Evolutionary conservation across 2,329 filamentous ascomycete species (phyloP), one percentile per base, ranked within the genome.

Genomic region (Colletotrichum gloeosporioides): DNA sequence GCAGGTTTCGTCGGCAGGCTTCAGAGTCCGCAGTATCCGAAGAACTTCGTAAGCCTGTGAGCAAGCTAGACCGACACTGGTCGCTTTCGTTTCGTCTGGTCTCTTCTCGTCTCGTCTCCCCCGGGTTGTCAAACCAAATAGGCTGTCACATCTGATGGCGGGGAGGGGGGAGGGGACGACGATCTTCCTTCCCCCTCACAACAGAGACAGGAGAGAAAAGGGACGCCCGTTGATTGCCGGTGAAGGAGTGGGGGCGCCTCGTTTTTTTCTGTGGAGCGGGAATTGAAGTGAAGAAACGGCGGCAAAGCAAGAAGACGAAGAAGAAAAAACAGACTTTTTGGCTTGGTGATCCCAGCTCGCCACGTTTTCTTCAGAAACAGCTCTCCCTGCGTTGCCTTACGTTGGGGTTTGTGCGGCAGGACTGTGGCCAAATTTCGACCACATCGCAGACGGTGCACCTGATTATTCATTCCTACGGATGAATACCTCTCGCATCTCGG

Each of bases 281-380:
- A 63, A 31, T 34, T 25, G 59, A 34, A 10, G 16, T 34, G 59
- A 64, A 39, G 62, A 64, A 22, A 63, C n/a, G 18, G 44, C 44
- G 29, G 61, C 62, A 27, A 64, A 64, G 65, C 39, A 29, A 61
- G 34, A 22, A 29, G 32, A 13, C 12, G 25, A 29, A 29, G 36
- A 66, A 32, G 39, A 25, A 34, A 53, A n/a, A 68, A 39, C 15
- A 53, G n/a, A 36, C 27, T 59, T 31, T 53, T 63, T 64, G 39
- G 59, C 12, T 32, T 61, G 44, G 15, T 53, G 49, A 73, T 69
- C 73, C 73, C n/a, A 49, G 73, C 25, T 69, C 32, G 73, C 73
- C 73, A 76, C 73, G 73, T 76, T 73, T 76, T 69, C 55, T 73
- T 55, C 27, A 63, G 36, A 55, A 12, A 22, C 18, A 34, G 39